These are phyloP conservation scores for Wickerhamiella azymoides DNA, from an alignment of 805 yeast genomes.

Conservation along the genomic window DNA sequence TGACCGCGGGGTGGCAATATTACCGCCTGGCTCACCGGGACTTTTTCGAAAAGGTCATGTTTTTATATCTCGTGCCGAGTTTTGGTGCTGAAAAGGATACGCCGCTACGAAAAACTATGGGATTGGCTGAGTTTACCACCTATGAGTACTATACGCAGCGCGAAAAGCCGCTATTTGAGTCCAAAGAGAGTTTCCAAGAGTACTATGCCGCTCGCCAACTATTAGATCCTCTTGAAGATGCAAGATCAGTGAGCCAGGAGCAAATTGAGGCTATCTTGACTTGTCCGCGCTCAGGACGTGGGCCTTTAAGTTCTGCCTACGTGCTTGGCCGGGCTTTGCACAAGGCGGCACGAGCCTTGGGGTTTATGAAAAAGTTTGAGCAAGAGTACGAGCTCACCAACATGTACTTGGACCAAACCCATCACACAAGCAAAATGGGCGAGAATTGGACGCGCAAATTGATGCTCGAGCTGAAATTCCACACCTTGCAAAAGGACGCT, in stretches of 20 bases:
- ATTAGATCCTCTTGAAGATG: constrained; percentile 16
- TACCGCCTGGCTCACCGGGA: neutral
- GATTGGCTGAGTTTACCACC: constrained; percentile 14
- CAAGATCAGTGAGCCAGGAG: neutral
- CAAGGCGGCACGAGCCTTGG: constrained; percentile 15
- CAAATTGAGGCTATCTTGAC: neutral
- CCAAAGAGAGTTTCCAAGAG: constrained; percentile 11
- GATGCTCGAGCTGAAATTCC: constrained; percentile 18
- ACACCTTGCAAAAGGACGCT: constrained; percentile 14
- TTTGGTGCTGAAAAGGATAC: constrained; percentile 14
- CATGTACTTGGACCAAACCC: constrained; percentile 14
- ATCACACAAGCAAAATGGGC: constrained; percentile 16
- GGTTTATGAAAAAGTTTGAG: constrained; percentile 13
- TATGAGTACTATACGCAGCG: constrained; percentile 16
- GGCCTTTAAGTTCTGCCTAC: constrained; percentile 15
- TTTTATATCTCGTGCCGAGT: constrained; percentile 18
- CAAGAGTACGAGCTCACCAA: constrained; percentile 18
- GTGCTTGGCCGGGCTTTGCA: constrained; percentile 17
- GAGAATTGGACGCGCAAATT: constrained; percentile 18
- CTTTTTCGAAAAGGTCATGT: constrained; percentile 10
- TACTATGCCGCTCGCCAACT: constrained; percentile 15
- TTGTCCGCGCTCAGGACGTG: neutral
- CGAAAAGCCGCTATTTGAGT: constrained; percentile 16
- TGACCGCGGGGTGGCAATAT: neutral
- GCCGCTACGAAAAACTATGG: constrained; percentile 18